Base-by-base conservation (phyloP, 2,329 filamentous ascomycete species). In the Sporothrix curviconia region DNA sequence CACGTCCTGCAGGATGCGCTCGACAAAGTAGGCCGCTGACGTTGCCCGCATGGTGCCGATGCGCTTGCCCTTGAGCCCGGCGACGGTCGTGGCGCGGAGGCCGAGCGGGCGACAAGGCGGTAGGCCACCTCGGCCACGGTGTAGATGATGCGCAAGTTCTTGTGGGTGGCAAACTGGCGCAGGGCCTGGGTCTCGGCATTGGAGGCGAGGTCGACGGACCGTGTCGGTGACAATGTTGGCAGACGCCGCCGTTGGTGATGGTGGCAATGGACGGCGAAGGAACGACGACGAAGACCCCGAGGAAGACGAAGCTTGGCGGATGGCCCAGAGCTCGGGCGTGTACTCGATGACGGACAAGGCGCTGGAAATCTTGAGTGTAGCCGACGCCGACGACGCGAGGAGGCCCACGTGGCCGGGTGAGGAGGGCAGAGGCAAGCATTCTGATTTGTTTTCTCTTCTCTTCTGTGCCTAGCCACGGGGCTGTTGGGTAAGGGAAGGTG, bases 151-250 rank as follows among this genome's bases (percentile, higher is more conserved):
- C 70, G 66, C 15, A 68, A 54, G 60, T 70, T 68, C 32, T 58
- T 64, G 64, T 70, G 65, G 14, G 50, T 57, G 39, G 59, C 67
- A 56, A 66, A 71, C 46, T 69, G 66, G 7, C 64, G 64, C 12
- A 71, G 68, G 3, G 66, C 68, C 55, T 71, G 69, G 2, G 69
- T 71, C 58, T 71, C 69, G 39, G 69, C 68, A 57, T 71, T 71
- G 47, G 63, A 65, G 14, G 65, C 70, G 1, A 71, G 63, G 58
- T 71, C 69, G 43, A 70, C 59, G 30, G 54, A 43, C n/a, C 1
- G 47, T 42, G 52, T 66, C 64, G 50, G 58, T 59, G 3, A 59
- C 61, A 8, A 71, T 64, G 56, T 61, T 67, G n/a, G 66, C 61
- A n/a, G 11, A 71, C 67, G 22, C 70, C 70, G 36, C 69, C 70